Evolutionary conservation across 2,329 filamentous ascomycete species (phyloP), one percentile per base, ranked within the genome.

Genomic region (Cadophora sp.): DNA sequence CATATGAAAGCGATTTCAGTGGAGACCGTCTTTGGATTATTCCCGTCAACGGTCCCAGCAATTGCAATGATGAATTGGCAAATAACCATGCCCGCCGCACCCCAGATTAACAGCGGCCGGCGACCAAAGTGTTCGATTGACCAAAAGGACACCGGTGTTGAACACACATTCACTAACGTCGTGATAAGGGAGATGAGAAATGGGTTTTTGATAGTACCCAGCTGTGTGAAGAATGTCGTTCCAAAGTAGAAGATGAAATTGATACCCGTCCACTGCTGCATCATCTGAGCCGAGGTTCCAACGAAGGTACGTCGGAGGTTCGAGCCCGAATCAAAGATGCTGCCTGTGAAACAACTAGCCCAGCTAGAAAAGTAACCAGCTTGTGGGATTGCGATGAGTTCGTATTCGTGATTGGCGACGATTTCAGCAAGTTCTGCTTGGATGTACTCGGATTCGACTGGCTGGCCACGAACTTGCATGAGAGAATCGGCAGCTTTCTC

Each of bases 201-300:
- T 16, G 40, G 40, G 14, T 43, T 43, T 11, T 14, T 43, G 40
- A 43, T 43, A 11, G 40, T 43, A 4, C 40, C 40, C n/a, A n/a
- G n/a, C n/a, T n/a, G n/a, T n/a, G n/a, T 82, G 82, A 97, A 92
- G 88, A 97, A 97, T 67, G 91, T 88, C 46, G 92, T 93, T 48
- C 92, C 93, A 83, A 90, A 93, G 83, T 93, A 92, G 84, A 94
- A 96, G 85, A 96, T 92, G 81, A 95, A 97, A 86, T 97, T 97
- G 81, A 97, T 91, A 84, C 93, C 92, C 27, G 75, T 77, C 82
- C 84, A 87, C 81, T 92, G 90, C 80, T 92, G 91, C 89, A 92
- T 92, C 90, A 92, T 92, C 83, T 93, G 91, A 43, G 92, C 84
- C 26, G 89, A 90, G 60, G 88, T 91, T 75, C 91, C 91, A 48